Base-by-base conservation (phyloP, 805 yeast species). In the Metschnikowia gelsemii region DNA sequence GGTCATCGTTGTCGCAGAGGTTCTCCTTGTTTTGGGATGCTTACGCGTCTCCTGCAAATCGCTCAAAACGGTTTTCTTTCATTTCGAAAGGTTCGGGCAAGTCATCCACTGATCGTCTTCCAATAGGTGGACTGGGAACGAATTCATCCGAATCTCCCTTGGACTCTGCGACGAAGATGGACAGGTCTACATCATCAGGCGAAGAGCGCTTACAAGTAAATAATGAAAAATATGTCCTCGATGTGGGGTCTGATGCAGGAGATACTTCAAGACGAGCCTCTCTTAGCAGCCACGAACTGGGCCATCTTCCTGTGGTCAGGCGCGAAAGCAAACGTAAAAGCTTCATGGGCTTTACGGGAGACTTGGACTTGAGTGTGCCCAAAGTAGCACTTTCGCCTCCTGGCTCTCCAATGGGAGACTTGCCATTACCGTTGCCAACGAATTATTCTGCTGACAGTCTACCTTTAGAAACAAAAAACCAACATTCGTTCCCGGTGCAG, bases 11-110 rank as follows among this genome's bases (percentile, higher is more conserved):
- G 11, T 49, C 60, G 2, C 49, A 50, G 24, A 40, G 50, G 20
- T 43, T 58, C 22, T 42, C 42, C 29, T 40, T 43, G 5, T 43
- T 58, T 4, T 50, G 54, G 52, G 61, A 52, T 31, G 40, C 31
- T 28, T 58, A 56, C 41, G 32, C 49, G 11, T 31, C 43, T 12
- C 60, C 61, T 2, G 47, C 40, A n/a, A 47, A 40, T 29, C 43
- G 52, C 20, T 44, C 52, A 23, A 55, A 52, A 33, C 39, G 59
- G 6, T 43, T 54, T 14, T 54, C 58, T 3, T 41, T 52, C 28
- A 26, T 36, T 23, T 42, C 52, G 2, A 32, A 32, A 4, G 39
- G 41, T 23, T 33, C 42, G 11, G 42, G 27, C 8, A 26, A 23
- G 17, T 36, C 42, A 13, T 31, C 43, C 4, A 26, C 31, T 12